Base-by-base conservation (phyloP, 345 rosid species). In the Chamaenerion angustifolium region DNA sequence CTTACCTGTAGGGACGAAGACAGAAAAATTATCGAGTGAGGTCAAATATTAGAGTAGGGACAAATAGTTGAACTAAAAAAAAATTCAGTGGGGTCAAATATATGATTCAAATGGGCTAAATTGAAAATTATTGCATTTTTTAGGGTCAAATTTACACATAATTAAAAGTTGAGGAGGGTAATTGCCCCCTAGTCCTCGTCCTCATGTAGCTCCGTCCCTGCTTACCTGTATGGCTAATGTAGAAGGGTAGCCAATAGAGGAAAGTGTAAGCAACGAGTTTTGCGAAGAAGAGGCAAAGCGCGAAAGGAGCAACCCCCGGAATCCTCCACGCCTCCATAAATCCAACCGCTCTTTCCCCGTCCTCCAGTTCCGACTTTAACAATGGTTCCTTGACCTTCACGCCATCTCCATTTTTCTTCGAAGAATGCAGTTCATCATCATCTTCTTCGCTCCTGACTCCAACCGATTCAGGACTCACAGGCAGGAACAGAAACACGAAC, bases 231-330 rank as follows among this genome's bases (percentile, higher is more conserved):
- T 83, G 96, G 64, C 89, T 76, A 40, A 90, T 67, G 75, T 92
- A 92, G 85, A 75, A 92, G 48, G 98, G 98, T 55, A 92, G 96
- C 95, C 98, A 92, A 56, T 83, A 92, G 55, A 92, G 96, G 67
- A 92, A 92, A 13, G 98, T 87, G 68, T 92, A 92, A 11, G 96
- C 92, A 44, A 92, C 98, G 68, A 92, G 69, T 61, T 92, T 92
- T 42, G 96, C 67, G 45, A 92, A 92, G 78, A 92, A 92, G 63
- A 92, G 95, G 64, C 98, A 83, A 48, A 87, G 64, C 8, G 98
- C 96, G 54, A 87, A 92, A 31, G 95, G 80, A 42, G 98, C 87
- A 59, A 87, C 96, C 10, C 98, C 98, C 0, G 96, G 96, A 43
- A 87, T 92, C 66, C 74, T 87, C 96, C 95, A 92, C 8, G 96